Conservation (phyloP, 176 grass and related monocot genomes). For the Hsuehochloa calcarea region DNA sequence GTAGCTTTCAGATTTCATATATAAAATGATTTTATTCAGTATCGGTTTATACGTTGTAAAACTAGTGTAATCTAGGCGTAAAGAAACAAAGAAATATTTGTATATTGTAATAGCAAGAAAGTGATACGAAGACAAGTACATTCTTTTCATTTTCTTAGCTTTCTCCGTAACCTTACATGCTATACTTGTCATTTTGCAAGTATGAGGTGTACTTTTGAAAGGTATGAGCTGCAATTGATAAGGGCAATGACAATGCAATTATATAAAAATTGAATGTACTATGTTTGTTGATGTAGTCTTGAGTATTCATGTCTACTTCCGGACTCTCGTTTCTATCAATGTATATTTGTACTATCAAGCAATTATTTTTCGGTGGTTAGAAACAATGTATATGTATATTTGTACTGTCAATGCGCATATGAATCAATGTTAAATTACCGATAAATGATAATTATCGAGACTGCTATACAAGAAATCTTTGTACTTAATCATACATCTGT, state of each 20-base stretch:
- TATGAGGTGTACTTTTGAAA: neutral
- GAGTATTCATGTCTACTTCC: neutral
- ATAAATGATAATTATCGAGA: too few species aligned
- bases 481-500: too few species aligned
- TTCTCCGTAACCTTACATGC: neutral
- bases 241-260: neutral
- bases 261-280: neutral
- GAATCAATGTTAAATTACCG: too few species aligned
- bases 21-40: neutral
- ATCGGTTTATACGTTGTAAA: neutral
- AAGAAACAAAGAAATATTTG: too few species aligned
- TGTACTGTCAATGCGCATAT: too few species aligned
- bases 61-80: too few species aligned
- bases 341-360: too few species aligned
- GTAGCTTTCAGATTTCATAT: neutral
- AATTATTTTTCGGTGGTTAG: too few species aligned
- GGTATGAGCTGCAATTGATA: neutral
- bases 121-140: neutral
- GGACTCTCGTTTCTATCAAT: too few species aligned
- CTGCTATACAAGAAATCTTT: too few species aligned
- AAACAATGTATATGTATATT: too few species aligned
- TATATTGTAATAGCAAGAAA: too few species aligned
- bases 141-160: neutral
- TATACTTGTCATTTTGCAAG: neutral
- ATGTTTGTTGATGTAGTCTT: neutral